Conservation (phyloP, 2,329 filamentous ascomycete species). For the Aspergillus carbonarius region DNA sequence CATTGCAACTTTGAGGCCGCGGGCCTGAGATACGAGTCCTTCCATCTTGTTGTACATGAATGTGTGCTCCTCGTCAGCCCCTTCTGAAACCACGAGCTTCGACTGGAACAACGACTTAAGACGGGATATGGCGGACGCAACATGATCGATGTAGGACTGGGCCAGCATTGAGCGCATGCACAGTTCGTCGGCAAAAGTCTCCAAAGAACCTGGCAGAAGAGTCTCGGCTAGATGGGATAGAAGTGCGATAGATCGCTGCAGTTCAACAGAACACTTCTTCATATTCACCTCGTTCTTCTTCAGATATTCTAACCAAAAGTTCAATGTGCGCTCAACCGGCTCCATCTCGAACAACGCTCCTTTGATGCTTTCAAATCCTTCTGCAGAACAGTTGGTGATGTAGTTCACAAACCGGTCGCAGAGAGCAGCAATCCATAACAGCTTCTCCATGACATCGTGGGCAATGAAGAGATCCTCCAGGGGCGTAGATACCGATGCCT, state of each 20-base stretch:
- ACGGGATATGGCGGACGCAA: conserved; percentile 66
- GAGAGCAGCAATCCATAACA: conserved; percentile 79
- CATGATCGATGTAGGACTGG: conserved; percentile 78
- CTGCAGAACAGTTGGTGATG: conserved; percentile 73
- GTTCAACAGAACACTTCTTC: conserved; percentile 74
- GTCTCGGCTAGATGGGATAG: conserved; percentile 84
- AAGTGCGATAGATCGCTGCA: conserved; percentile 80
- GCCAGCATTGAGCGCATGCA: conserved; percentile 74
- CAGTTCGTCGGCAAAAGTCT: conserved; percentile 74
- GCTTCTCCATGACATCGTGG: conserved; percentile 79
- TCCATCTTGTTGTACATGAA: conserved; percentile 72
- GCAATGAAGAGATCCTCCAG: conserved; percentile 76
- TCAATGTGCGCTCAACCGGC: conserved; percentile 84
- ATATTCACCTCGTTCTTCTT: conserved; percentile 84
- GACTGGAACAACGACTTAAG: conserved; percentile 66
- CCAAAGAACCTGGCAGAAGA: conserved; percentile 68
- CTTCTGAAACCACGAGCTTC: conserved; percentile 56
- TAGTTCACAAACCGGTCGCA: conserved; percentile 80
- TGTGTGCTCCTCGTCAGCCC: conserved; percentile 68
- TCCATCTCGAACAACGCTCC: conserved; percentile 83
- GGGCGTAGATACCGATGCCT: conserved; percentile 62
- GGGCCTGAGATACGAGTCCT: conserved; percentile 68
- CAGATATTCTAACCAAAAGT: conserved; percentile 81
- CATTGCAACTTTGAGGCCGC: conserved; percentile 79
- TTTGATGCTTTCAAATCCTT: conserved; percentile 76